Conservation (phyloP, 2,329 filamentous ascomycete species). For the Aulographum hederae region DNA sequence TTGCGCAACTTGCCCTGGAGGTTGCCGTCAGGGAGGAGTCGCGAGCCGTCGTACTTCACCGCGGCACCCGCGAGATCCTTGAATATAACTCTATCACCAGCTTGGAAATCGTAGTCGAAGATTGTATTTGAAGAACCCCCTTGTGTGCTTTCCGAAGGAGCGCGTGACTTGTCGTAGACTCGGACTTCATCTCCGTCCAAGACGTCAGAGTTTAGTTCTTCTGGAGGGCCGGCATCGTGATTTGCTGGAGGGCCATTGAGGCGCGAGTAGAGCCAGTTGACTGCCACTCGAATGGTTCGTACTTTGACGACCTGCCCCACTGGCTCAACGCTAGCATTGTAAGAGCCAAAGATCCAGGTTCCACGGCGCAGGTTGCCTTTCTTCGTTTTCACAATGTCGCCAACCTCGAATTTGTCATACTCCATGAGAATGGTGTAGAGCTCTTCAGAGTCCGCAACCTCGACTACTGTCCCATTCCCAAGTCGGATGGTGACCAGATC, state of each 20-base stretch:
- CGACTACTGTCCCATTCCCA: constrained; percentile 33
- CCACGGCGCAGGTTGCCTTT: constrained; percentile 32
- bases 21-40: constrained; percentile 10
- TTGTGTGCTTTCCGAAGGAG: constrained; percentile 10
- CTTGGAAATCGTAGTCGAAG: constrained; percentile 13
- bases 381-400: constrained; percentile 31
- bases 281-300: constrained; percentile 23
- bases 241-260: constrained; percentile 11
- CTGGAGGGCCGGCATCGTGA: constrained; percentile 15
- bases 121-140: constrained; percentile 4
- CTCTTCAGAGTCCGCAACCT: constrained; percentile 27
- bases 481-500: constrained; percentile 33
- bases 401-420: constrained; percentile 15
- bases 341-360: constrained; percentile 33
- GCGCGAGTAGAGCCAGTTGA: constrained; percentile 34
- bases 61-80: constrained; percentile 31
- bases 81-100: constrained; percentile 35
- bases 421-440: constrained; percentile 12
- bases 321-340: constrained; percentile 28
- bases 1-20: constrained; percentile 22
- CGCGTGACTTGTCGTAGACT: constrained; percentile 20
- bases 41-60: constrained; percentile 29
- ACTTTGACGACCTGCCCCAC: constrained; percentile 34
- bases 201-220: constrained; percentile 13
- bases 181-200: not conserved